A percentile compares a stretch with the other conserved stretches of the same genome.
phyloP scores from a whole-genome alignment of 1,284 basidiomycete species.

The Tranzscheliella williamsii region DNA sequence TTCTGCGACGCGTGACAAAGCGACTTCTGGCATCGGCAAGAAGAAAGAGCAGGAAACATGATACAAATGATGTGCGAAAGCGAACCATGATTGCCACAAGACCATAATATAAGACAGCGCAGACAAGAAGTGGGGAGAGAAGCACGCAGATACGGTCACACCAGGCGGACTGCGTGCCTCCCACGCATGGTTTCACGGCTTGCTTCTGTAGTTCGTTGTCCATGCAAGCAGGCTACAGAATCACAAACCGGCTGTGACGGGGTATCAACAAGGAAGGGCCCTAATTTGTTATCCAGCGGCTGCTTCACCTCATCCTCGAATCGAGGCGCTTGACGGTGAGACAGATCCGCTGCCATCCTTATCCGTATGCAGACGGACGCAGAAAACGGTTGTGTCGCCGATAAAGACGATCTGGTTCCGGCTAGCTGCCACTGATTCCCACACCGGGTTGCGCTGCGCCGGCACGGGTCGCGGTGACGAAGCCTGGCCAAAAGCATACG shows the following conservation, averaged over 20 bases:
- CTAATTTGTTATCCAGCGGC: too few relatives aligned
- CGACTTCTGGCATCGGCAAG: too few relatives aligned
- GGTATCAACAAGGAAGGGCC: too few relatives aligned
- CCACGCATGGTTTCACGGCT: too few relatives aligned
- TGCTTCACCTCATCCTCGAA: conserved; percentile 16
- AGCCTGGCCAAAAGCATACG: conserved; percentile 39
- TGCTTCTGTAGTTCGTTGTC: too few relatives aligned
- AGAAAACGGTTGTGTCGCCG: conserved; percentile 53
- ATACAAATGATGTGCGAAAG: not conserved
- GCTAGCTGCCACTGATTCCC: conserved; percentile 53
- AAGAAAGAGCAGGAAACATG: not conserved
- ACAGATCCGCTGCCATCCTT: conserved; percentile 19
- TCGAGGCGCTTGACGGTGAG: conserved; percentile 22
- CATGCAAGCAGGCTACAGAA: too few relatives aligned
- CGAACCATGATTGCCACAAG: not conserved
- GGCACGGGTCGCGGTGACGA: conserved; percentile 24
- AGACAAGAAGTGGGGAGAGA: not conserved
- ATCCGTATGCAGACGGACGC: conserved; percentile 44
- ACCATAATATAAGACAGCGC: not conserved
- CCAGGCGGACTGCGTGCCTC: too few relatives aligned
- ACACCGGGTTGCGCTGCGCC: conserved; percentile 51
- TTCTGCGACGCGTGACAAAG: too few relatives aligned
- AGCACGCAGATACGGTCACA: too few relatives aligned
- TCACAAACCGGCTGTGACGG: too few relatives aligned
- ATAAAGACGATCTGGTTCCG: conserved; percentile 57